Base-by-base conservation (phyloP, 1,139 yeast species). In the Geotrichum europaeum region DNA sequence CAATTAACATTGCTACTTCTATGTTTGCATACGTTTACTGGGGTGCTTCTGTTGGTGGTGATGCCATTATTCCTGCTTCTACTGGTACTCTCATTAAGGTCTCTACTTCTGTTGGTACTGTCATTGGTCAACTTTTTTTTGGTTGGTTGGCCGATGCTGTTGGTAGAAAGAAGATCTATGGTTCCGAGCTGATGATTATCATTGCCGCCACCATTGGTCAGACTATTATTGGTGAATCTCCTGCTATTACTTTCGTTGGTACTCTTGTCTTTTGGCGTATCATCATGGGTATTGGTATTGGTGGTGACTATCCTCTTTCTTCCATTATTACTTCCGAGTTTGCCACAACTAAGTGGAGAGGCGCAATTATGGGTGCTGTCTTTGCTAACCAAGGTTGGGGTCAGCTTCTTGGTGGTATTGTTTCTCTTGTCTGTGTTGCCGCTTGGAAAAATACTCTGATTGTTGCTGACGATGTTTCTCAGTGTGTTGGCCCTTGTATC, bases 301-400 rank as follows among this genome's bases (percentile, higher is more conserved):
- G 99, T 79, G 99, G 98, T 82, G 99, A 94, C 78, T 94, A 94
- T 78, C 99, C 99, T 69, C 84, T 94, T 76, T 91, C 98, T 52
- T 94, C 98, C 51, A 74, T 77, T 56, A 68, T 74, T 53, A 76
- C 77, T 61, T 75, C 76, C 75, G 79, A 76, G 67, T 68, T 69
- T 58, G 72, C 74, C 24, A 70, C 69, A 49, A 66, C 68, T 63
- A 67, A 72, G 51, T 77, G 75, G 70, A 74, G 79, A 65, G 79
- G 79, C 49, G 74, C 78, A 64, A 75, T 72, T 64, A 78, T 76
- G 63, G 68, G 68, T 49, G 67, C 70, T 58, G 78, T 78, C 51
- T 76, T 76, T 72, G 67, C 74, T 56, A 76, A 75, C 78, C 79
- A 76, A 62, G 79, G 79, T 36, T 76, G 79, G 79, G 79, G 79